phyloP scores from a whole-genome alignment of 2,329 filamentous ascomycete genomes.

The Aphanocladium album region DNA sequence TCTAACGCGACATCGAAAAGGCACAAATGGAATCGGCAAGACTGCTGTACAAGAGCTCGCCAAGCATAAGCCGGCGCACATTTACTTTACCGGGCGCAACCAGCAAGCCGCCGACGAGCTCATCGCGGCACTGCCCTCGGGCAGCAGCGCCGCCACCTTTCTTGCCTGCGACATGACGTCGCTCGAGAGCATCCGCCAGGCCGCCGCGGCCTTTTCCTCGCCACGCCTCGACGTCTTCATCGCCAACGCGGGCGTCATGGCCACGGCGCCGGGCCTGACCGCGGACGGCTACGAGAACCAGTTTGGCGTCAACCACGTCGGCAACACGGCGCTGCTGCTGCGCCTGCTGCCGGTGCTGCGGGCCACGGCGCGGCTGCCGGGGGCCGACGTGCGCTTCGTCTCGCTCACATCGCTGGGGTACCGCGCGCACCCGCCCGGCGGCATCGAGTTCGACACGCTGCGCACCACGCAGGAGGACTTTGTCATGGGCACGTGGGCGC shows the following conservation, averaged over 20 bases:
- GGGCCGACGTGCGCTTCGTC: conserved; percentile 20
- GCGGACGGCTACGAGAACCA: conserved; percentile 31
- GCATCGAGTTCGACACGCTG: conserved; percentile 26
- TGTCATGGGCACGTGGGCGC: conserved; percentile 32
- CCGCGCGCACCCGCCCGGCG: conserved; percentile 21
- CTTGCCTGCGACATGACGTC: conserved; percentile 46
- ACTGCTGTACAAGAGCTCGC: conserved; percentile 24
- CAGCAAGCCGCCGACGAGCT: conserved; percentile 39
- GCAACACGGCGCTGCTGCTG: conserved; percentile 27
- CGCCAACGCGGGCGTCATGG: conserved; percentile 34
- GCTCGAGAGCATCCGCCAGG: conserved; percentile 41
- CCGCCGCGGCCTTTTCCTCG: conserved; percentile 35
- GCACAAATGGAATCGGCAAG: conserved; percentile 29
- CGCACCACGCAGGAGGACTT: conserved; percentile 21
- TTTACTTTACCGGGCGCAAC: conserved; percentile 50
- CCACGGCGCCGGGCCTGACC: conserved; percentile 22
- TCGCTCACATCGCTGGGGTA: conserved; percentile 25
- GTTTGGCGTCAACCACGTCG: conserved; percentile 31
- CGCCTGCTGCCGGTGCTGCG: conserved; percentile 26
- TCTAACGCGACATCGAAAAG: conserved; percentile 18
- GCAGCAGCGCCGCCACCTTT: conserved; percentile 20
- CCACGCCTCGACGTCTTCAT: conserved; percentile 37
- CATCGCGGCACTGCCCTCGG: conserved; percentile 26
- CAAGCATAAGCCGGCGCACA: conserved; percentile 42
- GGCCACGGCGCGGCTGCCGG: conserved; percentile 15